phyloP scores from a whole-genome alignment of 1,139 yeast species.

The Blastobotrys capitulatus region DNA sequence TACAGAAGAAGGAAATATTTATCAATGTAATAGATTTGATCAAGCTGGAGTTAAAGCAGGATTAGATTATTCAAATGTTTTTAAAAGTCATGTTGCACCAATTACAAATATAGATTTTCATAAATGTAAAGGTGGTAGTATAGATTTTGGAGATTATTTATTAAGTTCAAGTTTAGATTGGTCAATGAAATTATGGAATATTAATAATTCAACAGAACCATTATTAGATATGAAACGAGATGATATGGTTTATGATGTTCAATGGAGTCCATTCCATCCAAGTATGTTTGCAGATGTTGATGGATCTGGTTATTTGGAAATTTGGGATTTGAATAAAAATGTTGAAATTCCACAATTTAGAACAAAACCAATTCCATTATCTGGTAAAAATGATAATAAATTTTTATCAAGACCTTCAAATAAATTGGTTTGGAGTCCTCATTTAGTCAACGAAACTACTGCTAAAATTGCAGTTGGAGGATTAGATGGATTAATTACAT shows the following conservation, averaged over 20 bases:
- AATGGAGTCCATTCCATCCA: slow-evolving; percentile 40
- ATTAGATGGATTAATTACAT: slow-evolving; percentile 31
- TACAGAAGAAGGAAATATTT: slow-evolving; percentile 45
- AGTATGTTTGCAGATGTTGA: slow-evolving; percentile 49
- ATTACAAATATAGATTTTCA: slow-evolving; percentile 35
- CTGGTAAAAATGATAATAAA: slow-evolving; percentile 3
- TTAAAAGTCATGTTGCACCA: slow-evolving; percentile 36
- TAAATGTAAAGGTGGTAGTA: slow-evolving; percentile 24
- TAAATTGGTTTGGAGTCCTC: slow-evolving; percentile 28
- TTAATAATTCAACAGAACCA: slow-evolving; percentile 21
- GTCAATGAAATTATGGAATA: slow-evolving; percentile 39
- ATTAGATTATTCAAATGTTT: slow-evolving; percentile 27
- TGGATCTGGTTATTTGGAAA: slow-evolving; percentile 42
- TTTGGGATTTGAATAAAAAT: slow-evolving; percentile 48
- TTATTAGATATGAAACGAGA: slow-evolving; percentile 33
- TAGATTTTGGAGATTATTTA: slow-evolving; percentile 32
- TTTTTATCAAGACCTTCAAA: slow-evolving; percentile 25
- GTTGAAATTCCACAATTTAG: slow-evolving; percentile 39
- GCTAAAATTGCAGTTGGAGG: slow-evolving; percentile 36
- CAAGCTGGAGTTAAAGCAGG: slow-evolving; percentile 34
- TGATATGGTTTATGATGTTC: slow-evolving; percentile 41
- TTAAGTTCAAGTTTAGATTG: slow-evolving; percentile 40
- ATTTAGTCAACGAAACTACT: slow-evolving; percentile 4
- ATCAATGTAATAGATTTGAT: slow-evolving; percentile 38
- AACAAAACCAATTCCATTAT: slow-evolving; percentile 18